Percentiles rank a stretch among this genome's conserved stretches.
Evolutionary conservation across 139 green algal species (phyloP).

Genomic region (Astrephomene gubernaculifera): DNA sequence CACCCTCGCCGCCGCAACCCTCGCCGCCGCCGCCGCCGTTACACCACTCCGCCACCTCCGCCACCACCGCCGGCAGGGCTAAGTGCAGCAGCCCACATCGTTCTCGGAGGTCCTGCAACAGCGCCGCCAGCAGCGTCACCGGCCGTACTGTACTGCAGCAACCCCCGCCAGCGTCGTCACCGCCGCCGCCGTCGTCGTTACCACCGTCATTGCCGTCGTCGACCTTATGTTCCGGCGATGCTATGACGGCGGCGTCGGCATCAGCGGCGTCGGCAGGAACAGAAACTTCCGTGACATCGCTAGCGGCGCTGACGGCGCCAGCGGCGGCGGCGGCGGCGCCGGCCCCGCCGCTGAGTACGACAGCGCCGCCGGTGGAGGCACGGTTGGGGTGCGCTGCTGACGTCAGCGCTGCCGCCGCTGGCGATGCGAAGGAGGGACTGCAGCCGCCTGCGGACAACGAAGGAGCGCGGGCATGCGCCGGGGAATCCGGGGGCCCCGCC

Average conservation of each 20-base stretch:
- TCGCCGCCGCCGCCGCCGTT: not conserved
- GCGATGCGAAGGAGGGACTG: too few species aligned
- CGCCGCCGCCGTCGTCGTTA: not conserved
- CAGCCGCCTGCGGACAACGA: too few species aligned
- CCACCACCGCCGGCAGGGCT: not conserved
- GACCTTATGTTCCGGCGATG: not conserved
- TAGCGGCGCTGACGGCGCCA: not conserved
- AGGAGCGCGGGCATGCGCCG: not conserved
- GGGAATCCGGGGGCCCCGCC: not conserved
- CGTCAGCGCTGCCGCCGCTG: too few species aligned
- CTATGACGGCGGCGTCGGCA: not conserved
- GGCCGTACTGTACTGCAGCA: too few species aligned
- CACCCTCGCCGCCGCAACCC: not conserved
- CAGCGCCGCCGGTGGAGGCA: not conserved
- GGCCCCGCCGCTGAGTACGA: not conserved
- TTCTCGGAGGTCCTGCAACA: constrained; percentile 15
- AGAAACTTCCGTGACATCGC: not conserved
- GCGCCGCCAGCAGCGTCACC: constrained; percentile 1
- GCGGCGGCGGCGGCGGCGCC: not conserved
- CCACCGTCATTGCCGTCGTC: not conserved
- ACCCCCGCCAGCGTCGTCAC: not conserved
- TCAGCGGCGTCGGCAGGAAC: not conserved
- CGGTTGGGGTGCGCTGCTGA: too few species aligned
- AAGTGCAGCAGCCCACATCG: constrained; percentile 27
- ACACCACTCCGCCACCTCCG: too few species aligned